phyloP scores from a whole-genome alignment of 78 protist genomes.

The Cyanophora paradoxa region DNA sequence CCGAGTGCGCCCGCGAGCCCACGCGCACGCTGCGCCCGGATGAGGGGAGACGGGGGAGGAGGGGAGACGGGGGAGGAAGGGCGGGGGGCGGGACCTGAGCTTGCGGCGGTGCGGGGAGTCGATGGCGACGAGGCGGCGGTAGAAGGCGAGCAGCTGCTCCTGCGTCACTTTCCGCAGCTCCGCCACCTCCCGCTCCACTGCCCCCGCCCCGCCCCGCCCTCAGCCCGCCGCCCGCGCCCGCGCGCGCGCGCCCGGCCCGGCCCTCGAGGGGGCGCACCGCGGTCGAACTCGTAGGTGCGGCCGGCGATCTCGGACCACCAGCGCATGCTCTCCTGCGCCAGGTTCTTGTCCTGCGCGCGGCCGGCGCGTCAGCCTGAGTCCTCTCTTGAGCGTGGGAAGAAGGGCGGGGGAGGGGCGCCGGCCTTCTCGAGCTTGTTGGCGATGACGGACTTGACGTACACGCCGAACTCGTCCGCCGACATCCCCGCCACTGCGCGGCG shows the following conservation, averaged over 20 bases:
- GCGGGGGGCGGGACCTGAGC: background rate
- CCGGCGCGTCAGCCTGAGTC: too few species aligned
- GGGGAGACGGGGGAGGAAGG: too few species aligned
- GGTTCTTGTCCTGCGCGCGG: background rate
- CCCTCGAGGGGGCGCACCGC: too few species aligned
- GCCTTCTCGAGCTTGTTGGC: background rate
- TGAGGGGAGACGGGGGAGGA: too few species aligned
- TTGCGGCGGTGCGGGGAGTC: background rate
- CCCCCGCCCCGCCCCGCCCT: too few species aligned
- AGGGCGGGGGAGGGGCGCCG: too few species aligned
- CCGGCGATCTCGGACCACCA: background rate
- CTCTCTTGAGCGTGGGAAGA: too few species aligned
- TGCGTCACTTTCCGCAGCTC: background rate
- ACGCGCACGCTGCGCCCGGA: too few species aligned
- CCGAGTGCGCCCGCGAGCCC: too few species aligned
- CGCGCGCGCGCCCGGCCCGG: too few species aligned
- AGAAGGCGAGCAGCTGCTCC: background rate
- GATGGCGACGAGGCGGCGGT: background rate
- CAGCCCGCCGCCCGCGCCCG: too few species aligned
- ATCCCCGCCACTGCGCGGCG: slow-evolving; percentile 1
- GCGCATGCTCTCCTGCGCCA: background rate
- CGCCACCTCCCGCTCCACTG: background rate
- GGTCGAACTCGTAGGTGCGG: background rate
- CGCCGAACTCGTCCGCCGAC: background rate
- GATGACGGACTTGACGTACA: background rate